Base-by-base conservation (phyloP, 2,329 filamentous ascomycete species). In the Teratosphaeria gauchensis region DNA sequence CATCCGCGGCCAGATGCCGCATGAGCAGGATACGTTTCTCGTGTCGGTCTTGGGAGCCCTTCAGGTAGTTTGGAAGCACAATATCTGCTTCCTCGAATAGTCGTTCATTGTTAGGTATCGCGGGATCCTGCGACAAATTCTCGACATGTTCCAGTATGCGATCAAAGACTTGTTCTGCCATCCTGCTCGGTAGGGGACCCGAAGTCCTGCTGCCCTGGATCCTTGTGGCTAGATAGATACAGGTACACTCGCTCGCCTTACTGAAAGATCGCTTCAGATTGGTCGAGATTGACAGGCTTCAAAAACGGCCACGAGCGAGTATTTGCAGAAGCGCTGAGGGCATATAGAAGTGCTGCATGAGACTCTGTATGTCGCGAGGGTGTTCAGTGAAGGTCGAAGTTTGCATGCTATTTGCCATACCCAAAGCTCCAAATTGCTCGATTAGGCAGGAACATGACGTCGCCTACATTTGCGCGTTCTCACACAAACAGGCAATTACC, bases 1-100 rank as follows among this genome's bases (percentile, higher is more conserved):
- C 70, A 9, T 83, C 70, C 51, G 73, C 70, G 24, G 80, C 78
- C 53, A 84, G 74, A 60, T 79, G 75, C 14, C 73, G 61, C 58
- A 78, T 74, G 11, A 78, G 65, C 1, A 66, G 62, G 5, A 69
- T 65, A 1, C 71, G 69, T 42, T 79, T 69, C 8, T 72, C 63
- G 3, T 16, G 6, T 11, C 53, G 59, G 1, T 56, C 59, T 19
- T 53, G 19, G 31, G 48, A 55, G 35, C 54, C 55, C 7, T 19
- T 33, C 8, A 64, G 59, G 30, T 59, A 56, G 2, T 53, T 32
- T 48, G 72, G 70, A 57, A 77, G 69, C 48, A 77, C 74, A 30
- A 80, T 70, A 62, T 77, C 76, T 58, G 80, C 74, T 63, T 77
- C 76, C 46, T 82, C 80, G 56, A 83, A 72, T n/a, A 81, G 71